Conservation (phyloP, 768 basidiomycete genomes). For the Suillus cothurnatus region DNA sequence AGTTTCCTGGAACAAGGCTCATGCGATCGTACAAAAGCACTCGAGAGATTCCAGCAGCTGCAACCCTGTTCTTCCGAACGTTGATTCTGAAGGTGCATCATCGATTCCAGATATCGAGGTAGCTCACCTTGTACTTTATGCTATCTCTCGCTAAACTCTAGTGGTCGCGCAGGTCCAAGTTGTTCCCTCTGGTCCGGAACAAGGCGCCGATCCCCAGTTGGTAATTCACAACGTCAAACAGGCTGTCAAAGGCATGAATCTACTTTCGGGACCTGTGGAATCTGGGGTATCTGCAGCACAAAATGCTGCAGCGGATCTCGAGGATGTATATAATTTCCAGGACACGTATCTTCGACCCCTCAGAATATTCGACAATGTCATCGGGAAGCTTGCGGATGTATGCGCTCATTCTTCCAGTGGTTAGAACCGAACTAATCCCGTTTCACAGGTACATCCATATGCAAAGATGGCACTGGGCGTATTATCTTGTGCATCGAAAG, state of each 20-base stretch:
- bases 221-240: too few relatives aligned
- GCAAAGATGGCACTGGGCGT: slow-evolving; percentile 5
- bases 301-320: too few relatives aligned
- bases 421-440: not conserved
- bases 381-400: not conserved
- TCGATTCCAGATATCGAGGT: not conserved
- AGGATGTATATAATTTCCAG: too few relatives aligned
- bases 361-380: not conserved
- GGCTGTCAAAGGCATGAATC: too few relatives aligned
- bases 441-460: slow-evolving; percentile 7
- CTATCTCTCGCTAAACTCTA: not conserved
- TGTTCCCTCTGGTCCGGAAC: not conserved
- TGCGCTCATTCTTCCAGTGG: not conserved
- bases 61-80: not conserved
- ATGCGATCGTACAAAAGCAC: not conserved
- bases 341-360: too few relatives aligned
- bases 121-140: not conserved
- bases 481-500: not conserved
- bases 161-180: too few relatives aligned
- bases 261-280: too few relatives aligned
- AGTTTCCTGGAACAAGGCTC: not conserved
- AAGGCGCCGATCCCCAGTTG: too few relatives aligned
- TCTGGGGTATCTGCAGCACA: too few relatives aligned
- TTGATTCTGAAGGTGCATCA: not conserved
- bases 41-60: not conserved